Conservation (phyloP, 345 rosid genomes). For the Salix caprea region DNA sequence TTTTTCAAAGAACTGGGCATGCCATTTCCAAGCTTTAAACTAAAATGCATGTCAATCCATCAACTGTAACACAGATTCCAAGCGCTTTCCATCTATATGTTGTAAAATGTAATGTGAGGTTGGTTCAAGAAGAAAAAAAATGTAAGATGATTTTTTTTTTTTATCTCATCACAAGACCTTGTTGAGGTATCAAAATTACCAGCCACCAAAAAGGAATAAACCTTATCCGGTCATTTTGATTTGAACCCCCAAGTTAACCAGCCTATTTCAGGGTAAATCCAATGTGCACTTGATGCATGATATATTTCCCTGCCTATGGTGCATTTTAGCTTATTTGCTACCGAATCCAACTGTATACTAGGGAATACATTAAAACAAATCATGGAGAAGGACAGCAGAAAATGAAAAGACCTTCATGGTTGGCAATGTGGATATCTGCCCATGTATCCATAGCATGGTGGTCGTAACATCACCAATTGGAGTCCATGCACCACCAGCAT, state of each 20-base stretch:
- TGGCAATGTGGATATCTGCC: conserved; percentile 77
- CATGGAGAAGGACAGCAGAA: neutral
- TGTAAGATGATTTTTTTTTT: neutral
- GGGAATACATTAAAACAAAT: neutral
- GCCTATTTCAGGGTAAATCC: neutral
- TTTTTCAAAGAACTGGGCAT: neutral
- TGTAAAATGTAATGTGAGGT: neutral
- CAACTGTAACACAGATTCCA: neutral
- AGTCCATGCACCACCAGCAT: conserved; percentile 98
- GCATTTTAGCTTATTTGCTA: neutral
- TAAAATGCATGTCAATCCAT: neutral
- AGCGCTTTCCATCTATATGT: neutral
- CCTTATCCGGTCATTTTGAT: neutral
- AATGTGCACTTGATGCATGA: neutral
- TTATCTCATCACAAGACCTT: neutral
- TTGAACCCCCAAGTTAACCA: neutral
- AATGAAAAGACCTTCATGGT: conserved; percentile 68
- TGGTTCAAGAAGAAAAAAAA: no score
- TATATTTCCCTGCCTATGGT: neutral
- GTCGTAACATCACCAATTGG: conserved; percentile 99
- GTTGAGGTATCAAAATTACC: neutral
- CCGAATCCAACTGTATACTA: neutral
- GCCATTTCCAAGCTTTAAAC: neutral
- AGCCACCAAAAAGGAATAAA: neutral
- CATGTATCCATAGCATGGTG: conserved; percentile 98